Percentiles rank a stretch among this genome's conserved stretches.
These are phyloP conservation scores for Cryptococcus hybrid DNA, from an alignment of 1,284 basidiomycete species.

Conservation along the genomic window DNA sequence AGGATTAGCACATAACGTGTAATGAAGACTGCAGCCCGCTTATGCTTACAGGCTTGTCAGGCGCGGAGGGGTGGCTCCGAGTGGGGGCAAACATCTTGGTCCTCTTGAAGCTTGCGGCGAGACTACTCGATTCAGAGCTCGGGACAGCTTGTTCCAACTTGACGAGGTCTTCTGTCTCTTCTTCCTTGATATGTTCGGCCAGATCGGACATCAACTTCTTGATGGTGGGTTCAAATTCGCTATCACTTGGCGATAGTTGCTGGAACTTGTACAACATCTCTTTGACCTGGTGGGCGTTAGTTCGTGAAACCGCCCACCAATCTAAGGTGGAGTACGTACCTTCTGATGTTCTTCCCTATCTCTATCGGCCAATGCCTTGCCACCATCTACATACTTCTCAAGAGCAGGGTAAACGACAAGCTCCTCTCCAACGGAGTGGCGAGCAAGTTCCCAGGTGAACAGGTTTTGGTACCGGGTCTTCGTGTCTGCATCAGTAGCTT, in stretches of 20 bases:
- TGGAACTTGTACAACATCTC: constrained; percentile 22
- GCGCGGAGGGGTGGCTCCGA: constrained; percentile 45
- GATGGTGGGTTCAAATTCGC: constrained; percentile 52
- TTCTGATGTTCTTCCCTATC: constrained; percentile 61
- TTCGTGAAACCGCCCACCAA: neutral
- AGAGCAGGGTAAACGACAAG: constrained; percentile 64
- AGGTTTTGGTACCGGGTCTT: constrained; percentile 58
- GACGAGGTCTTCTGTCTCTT: constrained; percentile 20
- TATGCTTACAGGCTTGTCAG: neutral
- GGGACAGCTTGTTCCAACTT: constrained; percentile 16
- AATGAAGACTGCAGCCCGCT: too few relatives aligned
- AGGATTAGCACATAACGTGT: too few relatives aligned
- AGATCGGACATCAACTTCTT: constrained; percentile 56
- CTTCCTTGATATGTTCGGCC: constrained; percentile 19
- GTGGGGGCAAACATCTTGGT: constrained; percentile 68
- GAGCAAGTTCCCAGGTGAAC: constrained; percentile 25
- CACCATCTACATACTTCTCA: constrained; percentile 59
- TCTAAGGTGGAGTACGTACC: constrained; percentile 8
- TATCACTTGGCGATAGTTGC: constrained; percentile 50
- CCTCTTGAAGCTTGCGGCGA: constrained; percentile 56
- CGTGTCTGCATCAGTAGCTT: constrained; percentile 8
- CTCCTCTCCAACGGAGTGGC: constrained; percentile 61
- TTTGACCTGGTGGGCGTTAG: constrained; percentile 11
- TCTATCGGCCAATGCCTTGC: constrained; percentile 57
- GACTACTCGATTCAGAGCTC: constrained; percentile 29